phyloP scores from a whole-genome alignment of 1,139 yeast genomes.

The Zygosaccharomyces pseudobailii region DNA sequence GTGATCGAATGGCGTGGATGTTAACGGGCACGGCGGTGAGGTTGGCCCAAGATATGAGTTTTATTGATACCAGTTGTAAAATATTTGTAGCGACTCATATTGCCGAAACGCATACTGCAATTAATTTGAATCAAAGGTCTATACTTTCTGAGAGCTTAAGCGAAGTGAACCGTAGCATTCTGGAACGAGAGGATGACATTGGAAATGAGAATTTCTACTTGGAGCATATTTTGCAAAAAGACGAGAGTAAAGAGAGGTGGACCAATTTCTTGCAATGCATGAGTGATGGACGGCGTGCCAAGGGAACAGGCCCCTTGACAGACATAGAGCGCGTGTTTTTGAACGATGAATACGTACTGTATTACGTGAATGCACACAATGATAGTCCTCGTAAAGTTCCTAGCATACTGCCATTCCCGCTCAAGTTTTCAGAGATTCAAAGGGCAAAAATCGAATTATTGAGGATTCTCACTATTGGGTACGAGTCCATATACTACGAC shows the following conservation, averaged over 20 bases:
- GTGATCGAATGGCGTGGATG: constrained; percentile 94
- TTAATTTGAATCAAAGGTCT: constrained; percentile 64
- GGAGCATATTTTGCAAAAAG: constrained; percentile 22
- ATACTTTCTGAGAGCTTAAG: constrained; percentile 64
- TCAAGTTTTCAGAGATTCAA: constrained; percentile 57
- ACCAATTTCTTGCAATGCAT: constrained; percentile 14
- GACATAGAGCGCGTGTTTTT: constrained; percentile 31
- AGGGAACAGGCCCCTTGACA: constrained; percentile 25
- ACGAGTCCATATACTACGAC: constrained; percentile 72
- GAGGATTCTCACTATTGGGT: constrained; percentile 76
- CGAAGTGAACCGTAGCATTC: constrained; percentile 50
- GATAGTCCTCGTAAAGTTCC: constrained; percentile 9
- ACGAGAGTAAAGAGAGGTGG: constrained; percentile 33
- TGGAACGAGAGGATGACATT: constrained; percentile 36
- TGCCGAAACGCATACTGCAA: constrained; percentile 72
- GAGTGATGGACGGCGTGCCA: constrained; percentile 24
- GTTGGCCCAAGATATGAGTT: constrained; percentile 81
- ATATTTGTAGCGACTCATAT: constrained; percentile 80
- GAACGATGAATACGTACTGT: constrained; percentile 31
- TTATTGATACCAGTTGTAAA: constrained; percentile 67
- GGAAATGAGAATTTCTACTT: constrained; percentile 33
- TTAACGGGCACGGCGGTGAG: constrained; percentile 82
- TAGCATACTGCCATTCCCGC: constrained; percentile 17
- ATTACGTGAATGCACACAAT: constrained; percentile 19
- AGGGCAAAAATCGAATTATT: constrained; percentile 74